Percentiles rank a stretch among this genome's conserved stretches.
phyloP scores from a whole-genome alignment of 208 protist genomes.

The Vickermania ingenoplastis region DNA sequence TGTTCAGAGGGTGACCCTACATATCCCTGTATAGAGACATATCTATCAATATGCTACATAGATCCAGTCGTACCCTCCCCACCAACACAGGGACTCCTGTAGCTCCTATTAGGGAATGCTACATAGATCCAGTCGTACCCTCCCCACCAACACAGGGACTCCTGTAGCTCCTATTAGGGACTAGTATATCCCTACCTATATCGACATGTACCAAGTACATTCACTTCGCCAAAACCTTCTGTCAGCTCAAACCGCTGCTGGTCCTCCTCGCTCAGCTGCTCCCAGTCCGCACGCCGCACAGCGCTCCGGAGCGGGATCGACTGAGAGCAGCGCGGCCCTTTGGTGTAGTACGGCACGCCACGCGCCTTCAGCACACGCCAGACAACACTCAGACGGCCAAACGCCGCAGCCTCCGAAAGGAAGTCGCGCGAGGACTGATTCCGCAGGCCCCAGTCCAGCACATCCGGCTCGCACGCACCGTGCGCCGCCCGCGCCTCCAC shows the following conservation, averaged over 20 bases:
- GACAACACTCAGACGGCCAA: not conserved
- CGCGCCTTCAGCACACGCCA: not conserved
- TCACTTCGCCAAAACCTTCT: too few relatives aligned
- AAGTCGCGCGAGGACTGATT: not conserved
- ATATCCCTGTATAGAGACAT: too few relatives aligned
- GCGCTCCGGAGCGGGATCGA: not conserved
- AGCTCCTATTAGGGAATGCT: too few relatives aligned
- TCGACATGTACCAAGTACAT: too few relatives aligned
- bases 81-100: too few relatives aligned
- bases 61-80: too few relatives aligned
- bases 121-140: too few relatives aligned
- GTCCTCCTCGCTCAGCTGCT: not conserved
- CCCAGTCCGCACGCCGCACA: not conserved
- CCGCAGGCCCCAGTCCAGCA: not conserved
- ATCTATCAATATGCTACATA: too few relatives aligned
- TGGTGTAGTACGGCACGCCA: not conserved
- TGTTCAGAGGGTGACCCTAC: too few relatives aligned
- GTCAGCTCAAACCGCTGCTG: not conserved
- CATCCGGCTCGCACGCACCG: not conserved
- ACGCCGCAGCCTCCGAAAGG: not conserved
- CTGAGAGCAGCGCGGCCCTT: not conserved
- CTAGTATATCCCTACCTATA: too few relatives aligned
- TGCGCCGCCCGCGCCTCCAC: not conserved
- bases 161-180: too few relatives aligned
- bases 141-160: too few relatives aligned